Evolutionary conservation across 2,329 filamentous ascomycete species (phyloP).

Genomic region (Dendrostoma leiphaemia): DNA sequence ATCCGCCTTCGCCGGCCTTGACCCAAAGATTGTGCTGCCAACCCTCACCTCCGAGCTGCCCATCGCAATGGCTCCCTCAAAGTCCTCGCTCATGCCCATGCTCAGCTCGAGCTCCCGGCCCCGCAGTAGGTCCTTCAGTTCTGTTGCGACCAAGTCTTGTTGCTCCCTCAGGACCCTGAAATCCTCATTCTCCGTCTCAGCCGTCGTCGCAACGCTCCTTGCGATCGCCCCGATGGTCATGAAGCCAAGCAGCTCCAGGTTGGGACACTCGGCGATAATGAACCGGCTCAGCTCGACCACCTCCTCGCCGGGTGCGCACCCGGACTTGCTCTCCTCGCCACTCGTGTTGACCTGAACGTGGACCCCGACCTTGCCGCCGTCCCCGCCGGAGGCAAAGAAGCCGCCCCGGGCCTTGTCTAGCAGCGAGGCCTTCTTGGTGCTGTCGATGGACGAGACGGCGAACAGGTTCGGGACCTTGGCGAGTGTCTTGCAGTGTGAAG

Average conservation of each 20-base stretch:
- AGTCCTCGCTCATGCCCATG: conserved; percentile 99
- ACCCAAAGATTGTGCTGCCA: conserved; percentile 91
- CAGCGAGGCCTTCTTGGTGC: conserved; percentile 78
- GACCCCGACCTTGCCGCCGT: conserved; percentile 38
- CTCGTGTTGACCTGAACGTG: conserved; percentile 97
- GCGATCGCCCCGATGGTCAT: conserved; percentile 99
- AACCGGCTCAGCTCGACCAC: conserved; percentile 65
- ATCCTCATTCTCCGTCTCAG: conserved; percentile 87
- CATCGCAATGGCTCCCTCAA: conserved; percentile 78
- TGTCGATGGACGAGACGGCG: conserved; percentile 89
- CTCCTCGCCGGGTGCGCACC: conserved; percentile 66
- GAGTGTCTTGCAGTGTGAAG: conserved; percentile 83
- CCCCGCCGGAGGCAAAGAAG: conserved; percentile 22
- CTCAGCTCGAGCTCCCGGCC: conserved; percentile 73
- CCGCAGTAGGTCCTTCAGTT: conserved; percentile 46
- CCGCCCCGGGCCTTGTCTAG: conserved; percentile 73
- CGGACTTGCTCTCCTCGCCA: conserved; percentile 80
- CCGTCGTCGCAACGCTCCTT: conserved; percentile 68
- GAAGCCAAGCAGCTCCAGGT: conserved; percentile 73
- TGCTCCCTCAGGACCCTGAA: conserved; percentile 69
- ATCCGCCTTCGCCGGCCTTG: conserved; percentile 75
- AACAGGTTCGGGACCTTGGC: conserved; percentile 86
- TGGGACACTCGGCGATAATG: conserved; percentile 65
- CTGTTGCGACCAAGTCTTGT: conserved; percentile 66
- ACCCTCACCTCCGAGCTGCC: conserved; percentile 90